Evolutionary conservation across 2,329 filamentous ascomycete genomes (phyloP).

Genomic region (Acrodontium crateriforme): DNA sequence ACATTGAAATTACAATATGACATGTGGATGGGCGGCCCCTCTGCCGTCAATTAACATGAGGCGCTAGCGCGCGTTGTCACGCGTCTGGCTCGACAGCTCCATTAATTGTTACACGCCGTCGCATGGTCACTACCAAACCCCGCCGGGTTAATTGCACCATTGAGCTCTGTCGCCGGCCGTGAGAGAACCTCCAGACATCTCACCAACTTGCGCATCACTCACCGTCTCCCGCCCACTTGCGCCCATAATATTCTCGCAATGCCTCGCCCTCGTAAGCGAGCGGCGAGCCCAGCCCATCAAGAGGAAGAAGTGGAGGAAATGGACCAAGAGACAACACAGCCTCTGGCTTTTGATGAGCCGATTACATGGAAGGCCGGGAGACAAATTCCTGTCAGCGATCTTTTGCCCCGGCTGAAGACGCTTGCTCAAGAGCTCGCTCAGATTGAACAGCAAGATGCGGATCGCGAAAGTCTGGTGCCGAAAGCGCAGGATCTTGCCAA

Average conservation of each 20-base stretch:
- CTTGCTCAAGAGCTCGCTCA: slow-evolving; percentile 71
- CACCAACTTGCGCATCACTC: no score
- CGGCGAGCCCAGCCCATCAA: slow-evolving; percentile 8
- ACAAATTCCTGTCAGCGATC: slow-evolving; percentile 68
- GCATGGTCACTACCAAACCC: no score
- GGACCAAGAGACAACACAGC: slow-evolving; percentile 5
- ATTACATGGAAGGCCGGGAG: slow-evolving; percentile 87
- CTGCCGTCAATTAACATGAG: no score
- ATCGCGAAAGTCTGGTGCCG: slow-evolving; percentile 67
- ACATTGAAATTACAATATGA: no score
- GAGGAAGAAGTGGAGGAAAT: slow-evolving; percentile 9
- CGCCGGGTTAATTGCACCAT: no score
- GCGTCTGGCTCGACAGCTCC: no score
- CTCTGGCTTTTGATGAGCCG: slow-evolving; percentile 67
- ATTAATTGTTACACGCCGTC: no score
- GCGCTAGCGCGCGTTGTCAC: no score
- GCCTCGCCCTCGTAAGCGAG: slow-evolving; percentile 5
- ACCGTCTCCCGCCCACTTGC: no score
- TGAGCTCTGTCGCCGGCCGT: no score
- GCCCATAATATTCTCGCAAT: slow-evolving; percentile 1
- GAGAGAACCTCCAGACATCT: no score
- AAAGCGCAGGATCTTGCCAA: slow-evolving; percentile 76
- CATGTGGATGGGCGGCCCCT: no score
- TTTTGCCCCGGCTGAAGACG: slow-evolving; percentile 66
- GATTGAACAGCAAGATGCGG: slow-evolving; percentile 74